Evolutionary conservation across 306 rosid species (phyloP).

Genomic region (Albizia julibrissin): DNA sequence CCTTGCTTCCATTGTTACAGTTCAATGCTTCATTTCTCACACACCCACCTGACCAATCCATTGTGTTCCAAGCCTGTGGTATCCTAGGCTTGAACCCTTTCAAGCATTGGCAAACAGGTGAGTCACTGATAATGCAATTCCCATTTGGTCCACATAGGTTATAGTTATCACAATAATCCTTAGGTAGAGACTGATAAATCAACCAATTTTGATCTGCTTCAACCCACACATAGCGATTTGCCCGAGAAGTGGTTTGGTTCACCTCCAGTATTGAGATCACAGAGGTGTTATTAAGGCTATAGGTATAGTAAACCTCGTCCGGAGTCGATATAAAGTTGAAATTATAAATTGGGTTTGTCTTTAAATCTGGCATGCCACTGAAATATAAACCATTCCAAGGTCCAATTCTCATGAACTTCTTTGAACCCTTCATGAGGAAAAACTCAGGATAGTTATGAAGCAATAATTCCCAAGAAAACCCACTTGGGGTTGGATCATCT

Average conservation of each 20-base stretch:
- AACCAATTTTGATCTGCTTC: slow-evolving; percentile 22
- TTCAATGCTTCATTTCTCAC: slow-evolving; percentile 8
- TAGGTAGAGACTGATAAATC: not conserved
- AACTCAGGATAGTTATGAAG: slow-evolving; percentile 2
- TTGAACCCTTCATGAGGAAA: slow-evolving; percentile 1
- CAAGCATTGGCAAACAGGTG: slow-evolving; percentile 31
- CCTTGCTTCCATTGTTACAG: slow-evolving; percentile 12
- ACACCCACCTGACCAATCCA: slow-evolving; percentile 28
- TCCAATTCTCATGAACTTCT: slow-evolving; percentile 3
- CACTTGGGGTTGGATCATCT: slow-evolving; percentile 42
- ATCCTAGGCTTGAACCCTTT: slow-evolving; percentile 23
- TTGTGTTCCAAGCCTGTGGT: slow-evolving; percentile 7
- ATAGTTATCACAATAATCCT: slow-evolving; percentile 24
- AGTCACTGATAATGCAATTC: not conserved
- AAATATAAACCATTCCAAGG: slow-evolving; percentile 26
- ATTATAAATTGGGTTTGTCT: not conserved
- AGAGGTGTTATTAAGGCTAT: not conserved
- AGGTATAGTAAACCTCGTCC: slow-evolving; percentile 1
- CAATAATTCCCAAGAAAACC: slow-evolving; percentile 17
- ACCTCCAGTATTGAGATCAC: slow-evolving; percentile 12
- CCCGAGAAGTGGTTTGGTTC: slow-evolving; percentile 16
- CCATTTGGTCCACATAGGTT: slow-evolving; percentile 33
- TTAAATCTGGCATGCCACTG: slow-evolving; percentile 15
- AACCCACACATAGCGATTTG: not conserved
- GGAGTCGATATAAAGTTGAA: not conserved